These are phyloP conservation scores for Cyclotella atomus DNA, from an alignment of 108 stramenopile species.

Conservation along the genomic window DNA sequence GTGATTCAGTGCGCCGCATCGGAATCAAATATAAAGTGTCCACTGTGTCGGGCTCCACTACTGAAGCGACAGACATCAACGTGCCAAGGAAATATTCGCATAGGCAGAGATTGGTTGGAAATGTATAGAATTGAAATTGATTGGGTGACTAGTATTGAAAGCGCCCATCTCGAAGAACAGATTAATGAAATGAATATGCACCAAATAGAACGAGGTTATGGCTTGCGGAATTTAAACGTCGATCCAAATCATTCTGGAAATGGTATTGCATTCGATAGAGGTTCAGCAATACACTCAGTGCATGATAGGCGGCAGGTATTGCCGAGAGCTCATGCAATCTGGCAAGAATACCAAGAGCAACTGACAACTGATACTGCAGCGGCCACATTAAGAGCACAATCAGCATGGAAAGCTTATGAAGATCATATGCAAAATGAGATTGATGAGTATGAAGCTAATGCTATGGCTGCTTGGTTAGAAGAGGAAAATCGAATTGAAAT, in stretches of 20 bases:
- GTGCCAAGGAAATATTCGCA: neutral
- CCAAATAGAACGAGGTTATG: neutral
- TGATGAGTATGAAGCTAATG: neutral
- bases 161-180: neutral
- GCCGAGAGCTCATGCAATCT: neutral
- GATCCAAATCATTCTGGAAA: neutral
- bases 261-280: neutral
- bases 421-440: constrained; percentile 3
- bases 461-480: neutral
- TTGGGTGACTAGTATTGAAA: neutral
- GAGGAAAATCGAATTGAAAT: neutral
- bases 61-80: neutral
- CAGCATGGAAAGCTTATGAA: neutral
- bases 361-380: neutral
- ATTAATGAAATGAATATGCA: neutral
- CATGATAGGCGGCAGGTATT: neutral
- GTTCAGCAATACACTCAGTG: neutral
- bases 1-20: neutral
- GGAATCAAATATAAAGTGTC: neutral
- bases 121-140: neutral
- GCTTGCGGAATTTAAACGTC: neutral
- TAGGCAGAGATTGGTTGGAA: neutral
- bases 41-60: neutral
- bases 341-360: neutral
- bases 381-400: neutral